Evolutionary conservation across 805 yeast genomes (phyloP), one percentile per base, ranked within the genome.

Genomic region (Priceomyces haplophilus): DNA sequence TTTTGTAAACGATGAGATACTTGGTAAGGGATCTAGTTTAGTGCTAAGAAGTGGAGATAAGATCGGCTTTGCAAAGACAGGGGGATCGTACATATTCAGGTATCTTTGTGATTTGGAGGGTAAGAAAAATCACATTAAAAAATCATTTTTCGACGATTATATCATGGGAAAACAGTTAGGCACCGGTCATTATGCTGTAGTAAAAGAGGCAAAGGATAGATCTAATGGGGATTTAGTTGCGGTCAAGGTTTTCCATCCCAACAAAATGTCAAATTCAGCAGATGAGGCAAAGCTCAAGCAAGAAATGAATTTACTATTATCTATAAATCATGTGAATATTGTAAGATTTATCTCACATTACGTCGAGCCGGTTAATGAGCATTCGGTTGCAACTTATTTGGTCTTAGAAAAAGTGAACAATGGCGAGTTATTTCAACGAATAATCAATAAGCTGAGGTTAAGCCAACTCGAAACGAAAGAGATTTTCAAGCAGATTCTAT

Each of bases 121-220:
- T 6, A 47, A 30, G 39, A 52, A 42, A 40, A 49, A 51, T 45
- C 48, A 51, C 44, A 32, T 45, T 42, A n/a, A 48, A 34, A 59
- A 42, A n/a, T 70, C 83, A 2, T 79, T 85, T 41, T 78, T 75
- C 47, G 85, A 82, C 53, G 74, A 75, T 43, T 78, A 77, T 51
- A 66, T 75, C 5, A 45, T 78, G 15, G 87, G 86, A 0, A 71
- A 68, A 42, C 78, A 81, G 48, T 61, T 85, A 17, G 93, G 93
- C 0, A 65, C 83, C 3, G 93, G 93, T 0, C 91, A 85, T 61
- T 85, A 85, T 54, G 91, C 93, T 0, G 79, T 80, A n/a, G 93
- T 85, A 3, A 82, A 80, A 55, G 86, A 83, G 50, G 88, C 88
- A 2, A 67, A 69, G 6, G 73, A 78, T 47, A 75, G 80, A 50